phyloP scores from a whole-genome alignment of 805 yeast species.

The Saccharomycopsis babjevae region DNA sequence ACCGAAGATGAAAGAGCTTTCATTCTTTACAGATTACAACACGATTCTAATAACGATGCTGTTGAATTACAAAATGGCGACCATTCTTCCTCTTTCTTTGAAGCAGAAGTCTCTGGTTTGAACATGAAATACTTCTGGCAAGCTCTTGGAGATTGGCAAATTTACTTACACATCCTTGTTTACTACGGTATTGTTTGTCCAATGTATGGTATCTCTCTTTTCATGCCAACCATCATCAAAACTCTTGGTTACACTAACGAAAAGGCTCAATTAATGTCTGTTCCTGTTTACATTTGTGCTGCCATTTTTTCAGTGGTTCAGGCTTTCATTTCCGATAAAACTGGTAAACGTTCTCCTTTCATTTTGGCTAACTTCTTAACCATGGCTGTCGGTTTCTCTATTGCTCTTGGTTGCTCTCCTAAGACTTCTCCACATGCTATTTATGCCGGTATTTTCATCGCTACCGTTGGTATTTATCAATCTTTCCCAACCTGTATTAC shows the following conservation, averaged over 20 bases:
- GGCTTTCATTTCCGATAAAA: slow-evolving; percentile 23
- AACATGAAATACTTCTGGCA: slow-evolving; percentile 12
- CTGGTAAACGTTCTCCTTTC: slow-evolving; percentile 27
- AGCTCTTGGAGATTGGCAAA: slow-evolving; percentile 26
- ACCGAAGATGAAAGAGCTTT: slow-evolving; percentile 28
- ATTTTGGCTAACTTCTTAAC: slow-evolving; percentile 22
- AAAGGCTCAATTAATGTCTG: slow-evolving; percentile 34
- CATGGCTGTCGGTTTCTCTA: slow-evolving; percentile 27
- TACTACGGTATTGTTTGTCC: slow-evolving; percentile 28
- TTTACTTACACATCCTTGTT: slow-evolving; percentile 23
- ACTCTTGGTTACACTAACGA: slow-evolving; percentile 34
- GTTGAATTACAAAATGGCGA: slow-evolving; percentile 4
- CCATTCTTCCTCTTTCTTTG: slow-evolving; percentile 13
- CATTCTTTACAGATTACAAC: slow-evolving; percentile 13
- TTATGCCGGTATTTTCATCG: slow-evolving; percentile 27
- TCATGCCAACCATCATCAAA: slow-evolving; percentile 36
- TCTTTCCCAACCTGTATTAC: slow-evolving; percentile 27
- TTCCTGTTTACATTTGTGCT: slow-evolving; percentile 33
- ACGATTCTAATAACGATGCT: slow-evolving; percentile 14
- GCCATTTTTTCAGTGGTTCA: slow-evolving; percentile 25
- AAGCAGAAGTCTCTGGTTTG: slow-evolving; percentile 11
- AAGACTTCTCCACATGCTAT: slow-evolving; percentile 22
- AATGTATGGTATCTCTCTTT: slow-evolving; percentile 31
- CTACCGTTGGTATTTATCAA: slow-evolving; percentile 26
- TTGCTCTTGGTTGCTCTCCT: slow-evolving; percentile 25